Base-by-base conservation (phyloP, 768 basidiomycete genomes). In the Mrakia hoshinonis region DNA sequence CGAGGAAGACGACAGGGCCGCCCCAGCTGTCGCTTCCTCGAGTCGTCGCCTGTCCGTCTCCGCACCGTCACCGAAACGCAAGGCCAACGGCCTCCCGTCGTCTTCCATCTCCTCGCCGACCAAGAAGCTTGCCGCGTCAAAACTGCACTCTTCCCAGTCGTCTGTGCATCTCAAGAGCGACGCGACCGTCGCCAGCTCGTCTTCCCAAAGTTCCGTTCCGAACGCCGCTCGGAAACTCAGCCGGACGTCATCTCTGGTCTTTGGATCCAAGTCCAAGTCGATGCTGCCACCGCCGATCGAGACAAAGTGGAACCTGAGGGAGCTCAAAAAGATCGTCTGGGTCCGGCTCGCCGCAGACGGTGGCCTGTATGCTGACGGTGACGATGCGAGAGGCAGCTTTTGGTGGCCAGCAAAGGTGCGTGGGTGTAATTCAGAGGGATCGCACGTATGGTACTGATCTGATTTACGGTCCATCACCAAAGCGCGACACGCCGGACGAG, bases 281-380 rank as follows among this genome's bases (percentile, higher is more conserved):
- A 11, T 7, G 43, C 15, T 31, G 0, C 10, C 58, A 0, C 31
- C 11, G 31, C 20, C 36, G 18, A 36, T 10, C 15, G 58, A 61
- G 31, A 38, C 58, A 22, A 61, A 61, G 58, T 61, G 58, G 58
- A 61, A 36, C 11, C 13, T 61, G 58, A 34, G 34, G 34, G 58
- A 61, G 36, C 36, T 61, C 31, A 61, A 61, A 36, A 61, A 61
- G 34, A n/a, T 61, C 36, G 58, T 61, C 2, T 61, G 58, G 58
- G 58, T 61, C 36, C 15, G 58, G 58, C 34, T 61, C 18, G 34
- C n/a, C 18, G 58, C 36, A 22, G 58, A 61, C 12, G 58, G 58
- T 1, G 34, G 20, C 22, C 2, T 39, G 34, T 39, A 39, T n/a
- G 36, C 18, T 34, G 36, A 61, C 31, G 22, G 55, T 31, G 55